Evolutionary conservation across 306 rosid species (phyloP).

Genomic region (Cajanus cajan): DNA sequence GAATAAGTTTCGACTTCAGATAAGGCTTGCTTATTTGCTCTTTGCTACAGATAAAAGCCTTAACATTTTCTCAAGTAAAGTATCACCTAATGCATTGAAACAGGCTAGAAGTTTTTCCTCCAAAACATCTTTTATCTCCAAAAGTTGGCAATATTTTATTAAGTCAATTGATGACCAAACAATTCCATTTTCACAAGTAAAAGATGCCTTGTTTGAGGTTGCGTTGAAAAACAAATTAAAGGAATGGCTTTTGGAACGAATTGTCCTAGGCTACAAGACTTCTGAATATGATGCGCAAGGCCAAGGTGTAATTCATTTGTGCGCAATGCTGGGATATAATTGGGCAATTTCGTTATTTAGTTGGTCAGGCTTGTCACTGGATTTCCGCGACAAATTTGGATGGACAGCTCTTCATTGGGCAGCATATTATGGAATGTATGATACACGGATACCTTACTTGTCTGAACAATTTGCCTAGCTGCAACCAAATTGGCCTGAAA

Average conservation of each 20-base stretch:
- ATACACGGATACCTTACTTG: background rate
- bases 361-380: slow-evolving; percentile 73
- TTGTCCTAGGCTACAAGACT: slow-evolving; percentile 48
- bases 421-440: slow-evolving; percentile 79
- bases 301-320: slow-evolving; percentile 85
- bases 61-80: slow-evolving; percentile 52
- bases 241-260: slow-evolving; percentile 87
- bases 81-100: slow-evolving; percentile 46
- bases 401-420: slow-evolving; percentile 99
- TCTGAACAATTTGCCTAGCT: slow-evolving; percentile 20
- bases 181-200: slow-evolving; percentile 55
- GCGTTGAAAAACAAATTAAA: slow-evolving; percentile 65
- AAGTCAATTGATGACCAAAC: slow-evolving; percentile 52
- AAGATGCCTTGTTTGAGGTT: slow-evolving; percentile 59
- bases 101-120: slow-evolving; percentile 58
- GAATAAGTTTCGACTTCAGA: slow-evolving; percentile 64
- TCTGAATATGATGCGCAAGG: slow-evolving; percentile 75
- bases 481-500: slow-evolving; percentile 32
- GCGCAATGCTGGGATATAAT: slow-evolving; percentile 66
- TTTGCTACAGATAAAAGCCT: slow-evolving; percentile 65
- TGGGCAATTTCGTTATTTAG: slow-evolving; percentile 74
- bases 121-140: slow-evolving; percentile 55
- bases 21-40: slow-evolving; percentile 69
- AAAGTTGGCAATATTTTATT: slow-evolving; percentile 51
- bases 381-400: slow-evolving; percentile 85